phyloP scores from a whole-genome alignment of 2,329 filamentous ascomycete genomes.

The Colletotrichum siamense region DNA sequence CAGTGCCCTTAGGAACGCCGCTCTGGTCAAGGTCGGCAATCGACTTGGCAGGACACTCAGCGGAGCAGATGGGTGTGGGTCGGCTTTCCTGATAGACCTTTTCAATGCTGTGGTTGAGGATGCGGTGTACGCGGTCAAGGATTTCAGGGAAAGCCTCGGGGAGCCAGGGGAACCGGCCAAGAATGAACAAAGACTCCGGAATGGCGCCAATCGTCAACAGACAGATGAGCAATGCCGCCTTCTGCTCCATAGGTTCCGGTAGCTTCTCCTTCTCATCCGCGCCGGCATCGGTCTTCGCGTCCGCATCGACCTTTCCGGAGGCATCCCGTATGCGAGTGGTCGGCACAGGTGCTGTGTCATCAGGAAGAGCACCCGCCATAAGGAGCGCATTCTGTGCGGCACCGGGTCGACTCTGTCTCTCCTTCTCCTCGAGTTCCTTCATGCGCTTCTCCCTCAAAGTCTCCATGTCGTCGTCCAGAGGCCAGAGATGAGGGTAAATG shows the following conservation, averaged over 20 bases:
- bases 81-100: conserved; percentile 67
- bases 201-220: conserved; percentile 90
- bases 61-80: conserved; percentile 33
- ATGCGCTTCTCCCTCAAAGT: conserved; percentile 71
- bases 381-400: conserved; percentile 82
- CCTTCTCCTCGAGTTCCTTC: conserved; percentile 80
- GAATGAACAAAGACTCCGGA: conserved; percentile 89
- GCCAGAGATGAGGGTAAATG: conserved; percentile 90
- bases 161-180: conserved; percentile 93
- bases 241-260: conserved; percentile 85
- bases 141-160: conserved; percentile 85
- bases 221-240: conserved; percentile 82
- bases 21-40: conserved; percentile 65
- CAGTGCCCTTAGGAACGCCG: conserved; percentile 70
- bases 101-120: conserved; percentile 81
- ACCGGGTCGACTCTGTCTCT: conserved; percentile 73
- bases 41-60: conserved; percentile 49
- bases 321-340: conserved; percentile 55
- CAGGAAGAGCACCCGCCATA: conserved; percentile 83
- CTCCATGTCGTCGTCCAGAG: conserved; percentile 83
- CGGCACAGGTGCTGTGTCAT: conserved; percentile 69
- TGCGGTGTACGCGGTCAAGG: conserved; percentile 80
- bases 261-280: conserved; percentile 56
- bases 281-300: conserved; percentile 55
- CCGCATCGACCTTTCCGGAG: conserved; percentile 55